phyloP scores from a whole-genome alignment of 495 filamentous ascomycete genomes.

The Penicillium maclennaniae region DNA sequence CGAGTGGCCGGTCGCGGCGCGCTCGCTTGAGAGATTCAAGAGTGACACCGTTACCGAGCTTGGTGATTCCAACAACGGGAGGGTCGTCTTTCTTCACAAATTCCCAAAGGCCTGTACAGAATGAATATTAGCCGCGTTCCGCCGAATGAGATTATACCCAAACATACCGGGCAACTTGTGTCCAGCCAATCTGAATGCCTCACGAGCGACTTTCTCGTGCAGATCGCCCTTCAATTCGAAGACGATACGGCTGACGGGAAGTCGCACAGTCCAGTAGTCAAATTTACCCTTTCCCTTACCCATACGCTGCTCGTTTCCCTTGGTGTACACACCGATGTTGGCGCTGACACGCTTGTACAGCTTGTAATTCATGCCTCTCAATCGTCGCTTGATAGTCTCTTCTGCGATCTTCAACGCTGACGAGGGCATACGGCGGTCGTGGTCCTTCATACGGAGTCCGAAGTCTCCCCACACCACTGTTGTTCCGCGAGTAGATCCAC shows the following conservation, averaged over 20 bases:
- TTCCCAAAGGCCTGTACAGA: conserved; percentile 74
- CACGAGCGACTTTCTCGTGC: conserved; percentile 90
- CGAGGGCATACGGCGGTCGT: conserved; percentile 88
- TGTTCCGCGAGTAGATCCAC: conserved; percentile 85
- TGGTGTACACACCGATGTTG: conserved; percentile 91
- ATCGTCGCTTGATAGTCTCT: conserved; percentile 81
- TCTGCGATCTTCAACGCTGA: conserved; percentile 81
- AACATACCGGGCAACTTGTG: conserved; percentile 89
- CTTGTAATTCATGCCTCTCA: conserved; percentile 89
- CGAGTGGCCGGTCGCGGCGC: conserved; percentile 59
- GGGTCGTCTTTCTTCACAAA: conserved; percentile 92
- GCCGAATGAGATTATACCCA: neutral
- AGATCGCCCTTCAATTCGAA: conserved; percentile 89
- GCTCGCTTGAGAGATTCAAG: conserved; percentile 74
- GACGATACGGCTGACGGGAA: conserved; percentile 81
- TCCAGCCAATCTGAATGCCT: conserved; percentile 90
- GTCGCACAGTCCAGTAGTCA: conserved; percentile 89
- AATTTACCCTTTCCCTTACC: conserved; percentile 98
- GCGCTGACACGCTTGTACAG: conserved; percentile 86
- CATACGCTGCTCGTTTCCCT: conserved; percentile 96
- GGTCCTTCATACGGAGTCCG: conserved; percentile 88
- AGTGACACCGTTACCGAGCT: conserved; percentile 75
- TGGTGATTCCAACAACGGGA: conserved; percentile 89
- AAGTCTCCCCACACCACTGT: conserved; percentile 97
- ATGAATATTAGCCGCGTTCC: conserved; percentile 17